Evolutionary conservation across 148 eudicot genomes (phyloP).

Genomic region (Linanthus parryae): DNA sequence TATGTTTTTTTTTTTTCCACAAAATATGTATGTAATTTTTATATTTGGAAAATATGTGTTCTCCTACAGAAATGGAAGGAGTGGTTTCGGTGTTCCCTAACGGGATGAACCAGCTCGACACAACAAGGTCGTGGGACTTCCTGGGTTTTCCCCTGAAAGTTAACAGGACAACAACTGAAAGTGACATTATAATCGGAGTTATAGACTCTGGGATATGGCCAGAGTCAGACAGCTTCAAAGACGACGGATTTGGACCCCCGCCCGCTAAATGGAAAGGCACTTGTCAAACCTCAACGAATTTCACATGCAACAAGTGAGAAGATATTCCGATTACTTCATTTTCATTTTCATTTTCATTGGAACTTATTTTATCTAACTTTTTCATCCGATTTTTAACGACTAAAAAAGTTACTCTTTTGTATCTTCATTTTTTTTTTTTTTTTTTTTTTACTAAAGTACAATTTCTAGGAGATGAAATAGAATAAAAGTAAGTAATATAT

Average conservation of each 20-base stretch:
- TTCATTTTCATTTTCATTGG: too few species aligned
- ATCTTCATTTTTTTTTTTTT: too few species aligned
- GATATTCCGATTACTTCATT: too few species aligned
- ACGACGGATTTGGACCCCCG: slow-evolving; percentile 36
- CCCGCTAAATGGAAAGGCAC: slow-evolving; percentile 40
- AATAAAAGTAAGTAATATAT: too few species aligned
- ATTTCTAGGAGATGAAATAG: too few species aligned
- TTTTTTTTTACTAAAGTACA: too few species aligned
- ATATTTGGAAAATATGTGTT: too few species aligned
- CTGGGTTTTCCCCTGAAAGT: slow-evolving; percentile 28
- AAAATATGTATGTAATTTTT: not conserved
- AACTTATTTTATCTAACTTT: too few species aligned
- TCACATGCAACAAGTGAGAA: slow-evolving; percentile 61
- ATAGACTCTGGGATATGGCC: slow-evolving; percentile 46
- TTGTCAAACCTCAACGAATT: slow-evolving; percentile 26
- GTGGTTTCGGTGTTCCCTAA: slow-evolving; percentile 38
- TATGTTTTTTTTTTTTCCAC: too few species aligned
- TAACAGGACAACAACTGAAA: slow-evolving; percentile 21
- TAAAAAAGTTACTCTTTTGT: too few species aligned
- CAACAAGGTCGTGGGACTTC: slow-evolving; percentile 53
- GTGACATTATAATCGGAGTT: slow-evolving; percentile 32
- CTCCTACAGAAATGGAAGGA: slow-evolving; percentile 25
- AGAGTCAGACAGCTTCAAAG: slow-evolving; percentile 40
- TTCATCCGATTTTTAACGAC: too few species aligned
- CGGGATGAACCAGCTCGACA: slow-evolving; percentile 13